Percentiles rank a stretch among this genome's conserved stretches.
Evolutionary conservation across 2,329 filamentous ascomycete genomes (phyloP).

Genomic region (Talaromyces sp.): DNA sequence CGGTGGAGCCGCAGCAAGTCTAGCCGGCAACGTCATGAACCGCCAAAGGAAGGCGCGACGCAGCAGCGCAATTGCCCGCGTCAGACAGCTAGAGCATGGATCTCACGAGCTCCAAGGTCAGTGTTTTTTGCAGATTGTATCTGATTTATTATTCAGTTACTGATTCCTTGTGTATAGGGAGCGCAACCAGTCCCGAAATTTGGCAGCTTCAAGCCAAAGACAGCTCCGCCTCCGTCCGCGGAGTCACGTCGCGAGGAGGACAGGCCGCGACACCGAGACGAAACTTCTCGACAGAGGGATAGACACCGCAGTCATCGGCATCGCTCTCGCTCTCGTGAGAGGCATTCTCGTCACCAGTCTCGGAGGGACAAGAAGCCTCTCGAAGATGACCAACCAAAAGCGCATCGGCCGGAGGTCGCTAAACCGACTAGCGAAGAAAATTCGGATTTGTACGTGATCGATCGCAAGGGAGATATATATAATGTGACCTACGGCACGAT

Average conservation of each 20-base stretch:
- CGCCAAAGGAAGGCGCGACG: background rate
- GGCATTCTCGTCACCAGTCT: conserved; percentile 12
- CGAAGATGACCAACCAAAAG: background rate
- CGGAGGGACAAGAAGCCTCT: conserved; percentile 11
- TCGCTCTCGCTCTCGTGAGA: conserved; percentile 20
- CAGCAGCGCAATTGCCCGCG: background rate
- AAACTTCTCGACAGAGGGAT: conserved; percentile 18
- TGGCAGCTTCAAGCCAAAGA: conserved; percentile 63
- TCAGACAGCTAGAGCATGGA: conserved; percentile 28
- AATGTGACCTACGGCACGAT: conserved; percentile 70
- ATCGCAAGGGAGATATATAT: conserved; percentile 70
- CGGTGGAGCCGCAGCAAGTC: conserved; percentile 14
- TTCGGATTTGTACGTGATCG: conserved; percentile 53
- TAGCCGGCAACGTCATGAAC: conserved; percentile 8
- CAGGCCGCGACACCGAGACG: conserved; percentile 15
- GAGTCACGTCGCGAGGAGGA: conserved; percentile 5
- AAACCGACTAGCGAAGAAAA: conserved; percentile 15
- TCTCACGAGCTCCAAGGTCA: conserved; percentile 29
- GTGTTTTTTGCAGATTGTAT: conserved; percentile 2
- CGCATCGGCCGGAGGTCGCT: conserved; percentile 4
- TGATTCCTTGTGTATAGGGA: conserved; percentile 19
- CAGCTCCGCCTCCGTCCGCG: conserved; percentile 17
- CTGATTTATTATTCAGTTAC: background rate
- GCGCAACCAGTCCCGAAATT: conserved; percentile 61
- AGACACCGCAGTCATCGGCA: conserved; percentile 20